phyloP scores from a whole-genome alignment of 805 yeast genomes.

The Maudiozyma turicensis region DNA sequence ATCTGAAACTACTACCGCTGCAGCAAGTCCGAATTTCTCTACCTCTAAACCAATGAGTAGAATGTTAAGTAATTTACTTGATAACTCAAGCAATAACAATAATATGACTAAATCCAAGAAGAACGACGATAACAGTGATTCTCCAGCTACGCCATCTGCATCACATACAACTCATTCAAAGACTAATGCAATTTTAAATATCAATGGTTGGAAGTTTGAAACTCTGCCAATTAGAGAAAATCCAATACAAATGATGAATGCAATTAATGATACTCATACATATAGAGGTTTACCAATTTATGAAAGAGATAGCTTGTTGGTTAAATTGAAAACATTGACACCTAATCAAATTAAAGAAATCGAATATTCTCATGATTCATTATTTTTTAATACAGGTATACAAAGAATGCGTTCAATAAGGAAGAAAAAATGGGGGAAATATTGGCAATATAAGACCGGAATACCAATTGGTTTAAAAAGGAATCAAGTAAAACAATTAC shows the following conservation, averaged over 20 bases:
- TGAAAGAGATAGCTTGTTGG: slow-evolving; percentile 20
- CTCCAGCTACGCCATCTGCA: background rate
- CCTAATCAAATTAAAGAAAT: slow-evolving; percentile 35
- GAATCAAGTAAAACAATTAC: slow-evolving; percentile 16
- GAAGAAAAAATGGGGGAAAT: slow-evolving; percentile 39
- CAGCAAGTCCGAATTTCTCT: background rate
- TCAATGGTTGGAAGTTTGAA: slow-evolving; percentile 29
- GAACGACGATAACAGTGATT: slow-evolving; percentile 4
- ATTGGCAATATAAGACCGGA: slow-evolving; percentile 38
- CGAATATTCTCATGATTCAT: slow-evolving; percentile 41
- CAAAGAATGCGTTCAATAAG: slow-evolving; percentile 35
- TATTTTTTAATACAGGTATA: slow-evolving; percentile 36
- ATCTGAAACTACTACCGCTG: background rate
- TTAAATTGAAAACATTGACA: slow-evolving; percentile 26
- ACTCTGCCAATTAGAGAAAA: slow-evolving; percentile 12
- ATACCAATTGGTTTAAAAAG: slow-evolving; percentile 26
- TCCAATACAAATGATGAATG: slow-evolving; percentile 6
- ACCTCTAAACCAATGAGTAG: slow-evolving; percentile 14
- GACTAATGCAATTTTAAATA: slow-evolving; percentile 10
- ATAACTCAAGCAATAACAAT: slow-evolving; percentile 1
- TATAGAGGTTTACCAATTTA: slow-evolving; percentile 38
- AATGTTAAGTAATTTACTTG: slow-evolving; percentile 17
- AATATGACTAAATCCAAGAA: slow-evolving; percentile 1
- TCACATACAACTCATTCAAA: background rate
- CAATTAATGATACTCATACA: slow-evolving; percentile 16